A percentile compares a stretch with the other conserved stretches of the same genome.
phyloP scores from a whole-genome alignment of 1,284 basidiomycete species.

The Heterobasidion annosum region DNA sequence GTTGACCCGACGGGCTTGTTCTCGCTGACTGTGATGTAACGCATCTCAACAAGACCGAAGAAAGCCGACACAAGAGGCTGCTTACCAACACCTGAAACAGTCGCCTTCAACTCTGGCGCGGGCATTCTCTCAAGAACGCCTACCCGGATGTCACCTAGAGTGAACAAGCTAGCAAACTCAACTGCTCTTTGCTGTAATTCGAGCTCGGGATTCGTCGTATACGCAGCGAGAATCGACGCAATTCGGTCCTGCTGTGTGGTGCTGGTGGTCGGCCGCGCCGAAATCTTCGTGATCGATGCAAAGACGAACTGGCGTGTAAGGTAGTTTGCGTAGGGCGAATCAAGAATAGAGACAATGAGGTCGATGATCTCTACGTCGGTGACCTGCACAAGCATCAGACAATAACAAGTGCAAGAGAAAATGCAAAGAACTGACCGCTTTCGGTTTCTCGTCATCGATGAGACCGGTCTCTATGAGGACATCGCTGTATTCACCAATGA shows the following conservation, averaged over 20 bases:
- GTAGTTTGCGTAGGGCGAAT: conserved; percentile 92
- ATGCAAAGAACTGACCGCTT: conserved; percentile 35
- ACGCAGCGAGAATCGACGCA: conserved; percentile 65
- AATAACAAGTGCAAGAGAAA: neutral
- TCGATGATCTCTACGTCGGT: conserved; percentile 82
- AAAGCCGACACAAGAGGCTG: conserved; percentile 11
- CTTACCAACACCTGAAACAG: conserved; percentile 84
- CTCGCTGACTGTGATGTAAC: conserved; percentile 62
- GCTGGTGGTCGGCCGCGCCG: conserved; percentile 64
- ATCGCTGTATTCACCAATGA: conserved; percentile 96
- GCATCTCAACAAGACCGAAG: neutral
- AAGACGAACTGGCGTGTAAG: conserved; percentile 91
- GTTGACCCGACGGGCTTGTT: conserved; percentile 91
- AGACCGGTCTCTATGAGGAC: conserved; percentile 82
- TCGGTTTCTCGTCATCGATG: conserved; percentile 82
- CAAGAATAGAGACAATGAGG: conserved; percentile 79
- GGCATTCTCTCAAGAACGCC: conserved; percentile 98
- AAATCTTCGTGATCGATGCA: conserved; percentile 86
- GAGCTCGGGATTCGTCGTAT: conserved; percentile 81
- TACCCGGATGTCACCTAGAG: conserved; percentile 65
- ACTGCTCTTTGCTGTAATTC: conserved; percentile 96
- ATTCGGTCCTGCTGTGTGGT: conserved; percentile 71
- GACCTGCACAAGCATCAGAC: conserved; percentile 32
- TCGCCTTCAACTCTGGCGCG: conserved; percentile 90
- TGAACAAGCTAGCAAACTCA: conserved; percentile 85